Conservation (phyloP, 768 basidiomycete species). For the Termitomyces sp. region DNA sequence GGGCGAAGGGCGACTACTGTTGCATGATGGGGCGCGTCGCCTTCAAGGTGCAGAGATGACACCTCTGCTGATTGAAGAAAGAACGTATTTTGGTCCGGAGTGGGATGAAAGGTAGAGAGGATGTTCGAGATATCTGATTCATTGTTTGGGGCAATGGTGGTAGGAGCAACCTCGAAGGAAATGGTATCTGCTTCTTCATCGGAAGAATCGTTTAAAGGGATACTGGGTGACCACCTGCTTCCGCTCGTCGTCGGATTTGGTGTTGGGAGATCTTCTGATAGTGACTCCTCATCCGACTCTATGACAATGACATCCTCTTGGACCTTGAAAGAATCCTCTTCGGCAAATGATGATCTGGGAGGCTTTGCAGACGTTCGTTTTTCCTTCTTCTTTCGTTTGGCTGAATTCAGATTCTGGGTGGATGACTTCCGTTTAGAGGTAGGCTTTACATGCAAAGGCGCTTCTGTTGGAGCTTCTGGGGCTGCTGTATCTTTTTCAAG, state of each 20-base stretch:
- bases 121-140: slow-evolving; percentile 12
- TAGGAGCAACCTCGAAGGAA: slow-evolving; percentile 12
- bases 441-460: slow-evolving; percentile 17
- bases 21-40: slow-evolving; percentile 6
- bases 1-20: slow-evolving; percentile 41
- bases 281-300: slow-evolving; percentile 30
- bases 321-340: slow-evolving; percentile 24
- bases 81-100: slow-evolving; percentile 42
- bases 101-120: slow-evolving; percentile 51
- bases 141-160: neutral
- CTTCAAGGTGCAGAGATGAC: slow-evolving; percentile 23
- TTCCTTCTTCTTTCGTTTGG: slow-evolving; percentile 23
- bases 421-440: slow-evolving; percentile 45
- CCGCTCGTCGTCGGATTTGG: slow-evolving; percentile 15
- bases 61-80: slow-evolving; percentile 38
- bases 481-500: slow-evolving; percentile 13
- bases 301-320: slow-evolving; percentile 38
- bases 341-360: slow-evolving; percentile 34
- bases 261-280: slow-evolving; percentile 14
- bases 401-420: slow-evolving; percentile 15
- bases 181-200: slow-evolving; percentile 35
- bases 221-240: slow-evolving; percentile 62
- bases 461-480: slow-evolving; percentile 4
- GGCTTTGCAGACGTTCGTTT: slow-evolving; percentile 9
- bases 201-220: slow-evolving; percentile 43